Base-by-base conservation (phyloP, 805 yeast genomes). In the Starmerella bombi region DNA sequence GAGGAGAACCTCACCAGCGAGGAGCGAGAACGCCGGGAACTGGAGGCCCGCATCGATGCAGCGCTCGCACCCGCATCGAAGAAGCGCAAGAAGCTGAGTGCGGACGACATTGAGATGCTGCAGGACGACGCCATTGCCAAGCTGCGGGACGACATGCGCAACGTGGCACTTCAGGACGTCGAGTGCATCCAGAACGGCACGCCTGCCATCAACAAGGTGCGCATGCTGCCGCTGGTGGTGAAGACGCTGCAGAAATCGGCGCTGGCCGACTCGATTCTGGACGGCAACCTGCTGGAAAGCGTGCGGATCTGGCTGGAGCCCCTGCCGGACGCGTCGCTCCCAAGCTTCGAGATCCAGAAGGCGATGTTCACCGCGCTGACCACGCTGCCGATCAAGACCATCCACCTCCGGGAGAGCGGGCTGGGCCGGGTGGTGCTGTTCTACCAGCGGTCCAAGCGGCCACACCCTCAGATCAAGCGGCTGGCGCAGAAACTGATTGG, bases 261-360 rank as follows among this genome's bases (percentile, higher is more conserved):
- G 57, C 67, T 91, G 52, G 86, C 94, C 25, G 94, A 88, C 56
- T 80, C 94, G 22, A 83, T 91, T 44, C 69, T 91, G 55, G 99
- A 91, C 64, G 91, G 91, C 59, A 91, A 91, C 60, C 62, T 91
- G 52, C 67, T 91, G 44, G 96, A 88, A 54, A 88, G 94, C 37
- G 86, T 91, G 21, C 72, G 97, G 52, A 77, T 84, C 59, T 91
- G 99, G 99, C 69, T 91, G 43, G 99, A 91, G 61, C 99, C 99
- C 23, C 69, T 91, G 53, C 98, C 98, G 3, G 97, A 93, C 67
- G 94, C 93, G 34, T 83, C 95, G 9, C 69, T 91, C 62, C 99
- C 99, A n/a, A 86, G 94, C 1, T 91, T 80, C 63, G 94, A 85
- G 59, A 88, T 91, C 50, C 98, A 91, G 60, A 83, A 80, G 59